A percentile compares a stretch with the other conserved stretches of the same genome.
Evolutionary conservation across 2,329 filamentous ascomycete genomes (phyloP).

Genomic region (Pleurostoma richardsiae): DNA sequence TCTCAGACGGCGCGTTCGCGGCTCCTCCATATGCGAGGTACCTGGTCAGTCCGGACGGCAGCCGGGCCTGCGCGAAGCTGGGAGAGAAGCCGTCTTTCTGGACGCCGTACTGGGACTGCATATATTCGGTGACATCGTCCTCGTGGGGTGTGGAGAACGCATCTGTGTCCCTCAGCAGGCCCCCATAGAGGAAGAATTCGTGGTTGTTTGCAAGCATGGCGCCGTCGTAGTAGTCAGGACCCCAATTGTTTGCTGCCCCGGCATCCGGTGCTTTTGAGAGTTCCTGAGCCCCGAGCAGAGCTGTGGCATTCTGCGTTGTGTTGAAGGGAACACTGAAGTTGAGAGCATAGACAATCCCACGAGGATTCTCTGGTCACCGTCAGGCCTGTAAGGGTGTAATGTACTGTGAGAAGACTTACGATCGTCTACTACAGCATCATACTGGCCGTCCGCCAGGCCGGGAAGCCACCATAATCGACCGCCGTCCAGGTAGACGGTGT

Average conservation of each 20-base stretch:
- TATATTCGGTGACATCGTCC: slow-evolving; percentile 44
- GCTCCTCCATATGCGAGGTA: slow-evolving; percentile 62
- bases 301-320: slow-evolving; percentile 45
- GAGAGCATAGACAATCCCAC: slow-evolving; percentile 49
- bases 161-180: slow-evolving; percentile 33
- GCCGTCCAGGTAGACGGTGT: slow-evolving; percentile 63
- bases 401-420: slow-evolving; percentile 28
- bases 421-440: slow-evolving; percentile 21
- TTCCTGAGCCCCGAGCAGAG: slow-evolving; percentile 32
- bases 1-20: slow-evolving; percentile 63
- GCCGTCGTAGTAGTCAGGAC: slow-evolving; percentile 56
- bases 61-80: slow-evolving; percentile 32
- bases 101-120: slow-evolving; percentile 45
- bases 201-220: slow-evolving; percentile 60
- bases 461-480: slow-evolving; percentile 50
- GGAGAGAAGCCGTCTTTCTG: slow-evolving; percentile 33
- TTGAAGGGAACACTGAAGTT: slow-evolving; percentile 56
- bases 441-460: slow-evolving; percentile 38
- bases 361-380: slow-evolving; percentile 37
- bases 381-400: background rate
- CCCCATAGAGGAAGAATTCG: slow-evolving; percentile 62
- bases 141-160: slow-evolving; percentile 30
- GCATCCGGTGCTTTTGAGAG: slow-evolving; percentile 41
- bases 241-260: slow-evolving; percentile 40
- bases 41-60: slow-evolving; percentile 45